Evolutionary conservation across 495 filamentous ascomycete genomes (phyloP), one percentile per base, ranked within the genome.

Genomic region (Aspergillus steynii): DNA sequence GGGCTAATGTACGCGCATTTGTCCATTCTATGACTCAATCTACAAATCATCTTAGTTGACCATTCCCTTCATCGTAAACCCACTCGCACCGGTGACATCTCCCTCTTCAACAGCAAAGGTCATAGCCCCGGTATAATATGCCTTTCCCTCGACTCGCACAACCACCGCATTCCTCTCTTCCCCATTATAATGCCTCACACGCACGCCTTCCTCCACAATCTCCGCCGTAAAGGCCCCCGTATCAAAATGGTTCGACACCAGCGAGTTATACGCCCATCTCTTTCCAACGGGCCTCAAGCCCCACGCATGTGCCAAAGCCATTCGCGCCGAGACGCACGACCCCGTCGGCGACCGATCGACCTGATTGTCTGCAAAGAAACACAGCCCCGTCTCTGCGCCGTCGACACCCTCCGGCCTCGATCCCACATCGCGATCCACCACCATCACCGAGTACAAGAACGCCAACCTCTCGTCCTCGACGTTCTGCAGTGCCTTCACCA

Each of bases 371-470:
- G 60, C 68, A 59, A 68, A 73, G 61, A 58, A 68, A 55, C 59
- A 68, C 0, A 68, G 60, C 0, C 68, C 68, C 1, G 68, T 68
- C 45, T 68, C 68, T 15, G 56, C 50, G 2, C 66, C 66, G 1
- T 47, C 52, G 2, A 62, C 59, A 12, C 50, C 56, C 2, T 56
- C 42, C 6, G 60, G 64, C 48, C 14, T 58, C 47, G n/a, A 55
- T 10, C 53, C 67, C 5, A 58, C 9, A 34, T 54, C 52, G 31
- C 20, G 34, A 50, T 61, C 68, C 20, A 68, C 63, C 15, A 69
- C 63, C 70, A 68, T 72, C 52, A 64, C 71, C 45, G 56, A 71
- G 54, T 61, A 73, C 3, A 68, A 57, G 59, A 67, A 72, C 10
- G 65, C 62, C 0, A 70, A 51, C 29, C 64, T 54, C 37, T 53